Evolutionary conservation across 805 yeast species (phyloP).

Genomic region (Candida ipomoeae): DNA sequence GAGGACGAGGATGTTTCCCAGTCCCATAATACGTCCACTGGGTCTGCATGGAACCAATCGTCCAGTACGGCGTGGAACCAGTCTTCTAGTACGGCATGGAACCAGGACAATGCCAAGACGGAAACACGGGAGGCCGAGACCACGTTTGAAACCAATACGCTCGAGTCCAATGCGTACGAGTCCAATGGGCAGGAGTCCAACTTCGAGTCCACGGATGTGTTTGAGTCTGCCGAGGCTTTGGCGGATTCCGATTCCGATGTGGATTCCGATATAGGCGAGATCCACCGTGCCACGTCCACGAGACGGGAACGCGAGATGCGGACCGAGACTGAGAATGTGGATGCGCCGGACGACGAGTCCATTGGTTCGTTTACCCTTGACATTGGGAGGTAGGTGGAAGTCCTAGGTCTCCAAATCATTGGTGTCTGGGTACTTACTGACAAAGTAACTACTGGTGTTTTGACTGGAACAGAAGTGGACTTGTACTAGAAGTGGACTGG

Average conservation of each 20-base stretch:
- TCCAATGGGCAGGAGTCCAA: too few species aligned
- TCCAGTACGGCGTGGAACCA: constrained; percentile 1
- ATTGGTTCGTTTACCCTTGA: constrained; percentile 15
- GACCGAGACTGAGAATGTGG: background rate
- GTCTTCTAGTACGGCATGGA: background rate
- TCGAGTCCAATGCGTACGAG: too few species aligned
- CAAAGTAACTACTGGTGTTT: too few species aligned
- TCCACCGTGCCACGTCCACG: constrained; percentile 34
- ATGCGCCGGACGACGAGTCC: constrained; percentile 5
- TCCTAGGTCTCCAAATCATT: too few species aligned
- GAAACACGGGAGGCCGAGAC: background rate
- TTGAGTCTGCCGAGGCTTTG: too few species aligned
- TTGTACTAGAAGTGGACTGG: too few species aligned
- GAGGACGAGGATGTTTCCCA: constrained; percentile 17
- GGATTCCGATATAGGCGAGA: constrained; percentile 45
- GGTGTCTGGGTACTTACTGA: too few species aligned
- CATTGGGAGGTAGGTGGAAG: constrained; percentile 2
- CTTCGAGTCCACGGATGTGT: too few species aligned
- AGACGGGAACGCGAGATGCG: constrained; percentile 4
- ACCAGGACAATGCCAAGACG: background rate
- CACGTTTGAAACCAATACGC: background rate
- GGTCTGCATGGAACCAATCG: background rate
- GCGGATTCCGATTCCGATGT: constrained; percentile 32
- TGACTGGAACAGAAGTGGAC: too few species aligned
- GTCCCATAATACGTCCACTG: background rate